Evolutionary conservation across 179 eudicot species (phyloP).

Genomic region (Spinacia oleracea): DNA sequence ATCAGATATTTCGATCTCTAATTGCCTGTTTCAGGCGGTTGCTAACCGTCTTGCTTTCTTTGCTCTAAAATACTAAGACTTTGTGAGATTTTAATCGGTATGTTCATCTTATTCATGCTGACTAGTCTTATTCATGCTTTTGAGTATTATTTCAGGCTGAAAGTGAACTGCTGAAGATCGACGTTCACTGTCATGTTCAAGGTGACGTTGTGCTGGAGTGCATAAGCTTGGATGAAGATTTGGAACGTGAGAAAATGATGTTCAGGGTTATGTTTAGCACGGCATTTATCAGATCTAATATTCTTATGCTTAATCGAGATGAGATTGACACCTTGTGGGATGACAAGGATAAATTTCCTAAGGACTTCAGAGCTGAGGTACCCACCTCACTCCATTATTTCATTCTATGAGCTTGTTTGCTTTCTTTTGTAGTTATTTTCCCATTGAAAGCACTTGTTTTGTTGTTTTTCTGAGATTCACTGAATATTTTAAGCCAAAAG

Average conservation of each 20-base stretch:
- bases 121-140: slow-evolving; percentile 13
- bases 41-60: slow-evolving; percentile 3
- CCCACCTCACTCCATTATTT: neutral
- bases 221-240: slow-evolving; percentile 53
- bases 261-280: slow-evolving; percentile 86
- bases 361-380: slow-evolving; percentile 80
- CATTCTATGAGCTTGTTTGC: neutral
- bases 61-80: neutral
- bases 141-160: slow-evolving; percentile 54
- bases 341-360: slow-evolving; percentile 60
- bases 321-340: slow-evolving; percentile 72
- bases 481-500: neutral
- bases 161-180: slow-evolving; percentile 61
- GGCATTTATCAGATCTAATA: slow-evolving; percentile 80
- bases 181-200: slow-evolving; percentile 66
- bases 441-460: neutral
- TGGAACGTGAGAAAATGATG: slow-evolving; percentile 68
- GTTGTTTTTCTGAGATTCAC: neutral
- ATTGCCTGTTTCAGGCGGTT: slow-evolving; percentile 6
- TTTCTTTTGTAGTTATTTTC: neutral
- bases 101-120: neutral
- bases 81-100: neutral
- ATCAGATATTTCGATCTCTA: slow-evolving; percentile 2
- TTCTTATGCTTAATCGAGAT: slow-evolving; percentile 67
- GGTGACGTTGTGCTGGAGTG: slow-evolving; percentile 89